phyloP scores from a whole-genome alignment of 2,329 filamentous ascomycete genomes.

The Onygena corvina region DNA sequence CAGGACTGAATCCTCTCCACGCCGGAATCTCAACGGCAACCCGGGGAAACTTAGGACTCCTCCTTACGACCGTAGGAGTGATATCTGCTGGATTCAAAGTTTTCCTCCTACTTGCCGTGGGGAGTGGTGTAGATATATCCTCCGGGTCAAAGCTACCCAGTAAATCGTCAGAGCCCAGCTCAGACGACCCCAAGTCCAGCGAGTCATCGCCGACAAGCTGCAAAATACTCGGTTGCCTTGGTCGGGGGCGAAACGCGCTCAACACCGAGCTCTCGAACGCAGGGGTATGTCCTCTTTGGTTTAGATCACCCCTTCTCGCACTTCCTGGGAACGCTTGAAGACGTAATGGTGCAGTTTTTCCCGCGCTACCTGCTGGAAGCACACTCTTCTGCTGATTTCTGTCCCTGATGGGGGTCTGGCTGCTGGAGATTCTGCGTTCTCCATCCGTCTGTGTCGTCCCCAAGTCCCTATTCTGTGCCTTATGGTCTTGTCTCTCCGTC shows the following conservation, averaged over 20 bases:
- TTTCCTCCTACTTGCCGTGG: constrained; percentile 26
- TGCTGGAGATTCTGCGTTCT: neutral
- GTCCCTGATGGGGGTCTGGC: neutral
- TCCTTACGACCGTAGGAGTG: neutral
- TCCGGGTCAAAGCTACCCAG: constrained; percentile 33
- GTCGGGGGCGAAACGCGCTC: constrained; percentile 34
- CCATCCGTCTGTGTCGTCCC: neutral
- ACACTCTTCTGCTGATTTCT: neutral
- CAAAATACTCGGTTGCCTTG: constrained; percentile 35
- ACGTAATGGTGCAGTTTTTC: neutral
- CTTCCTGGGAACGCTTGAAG: constrained; percentile 3
- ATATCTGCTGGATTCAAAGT: constrained; percentile 15
- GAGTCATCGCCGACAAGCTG: constrained; percentile 35
- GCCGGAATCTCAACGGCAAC: neutral
- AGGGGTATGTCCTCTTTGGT: constrained; percentile 22
- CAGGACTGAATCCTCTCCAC: neutral
- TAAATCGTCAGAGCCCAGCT: constrained; percentile 27
- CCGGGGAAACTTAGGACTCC: neutral
- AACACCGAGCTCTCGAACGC: constrained; percentile 33
- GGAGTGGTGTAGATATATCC: constrained; percentile 36
- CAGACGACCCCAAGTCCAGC: constrained; percentile 17
- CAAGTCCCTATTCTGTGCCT: neutral
- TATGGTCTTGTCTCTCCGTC: neutral
- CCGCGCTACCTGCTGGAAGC: neutral
- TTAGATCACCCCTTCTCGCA: constrained; percentile 18